Conservation (phyloP, 2,329 filamentous ascomycete species). For the Aaosphaeria pasadenensis region DNA sequence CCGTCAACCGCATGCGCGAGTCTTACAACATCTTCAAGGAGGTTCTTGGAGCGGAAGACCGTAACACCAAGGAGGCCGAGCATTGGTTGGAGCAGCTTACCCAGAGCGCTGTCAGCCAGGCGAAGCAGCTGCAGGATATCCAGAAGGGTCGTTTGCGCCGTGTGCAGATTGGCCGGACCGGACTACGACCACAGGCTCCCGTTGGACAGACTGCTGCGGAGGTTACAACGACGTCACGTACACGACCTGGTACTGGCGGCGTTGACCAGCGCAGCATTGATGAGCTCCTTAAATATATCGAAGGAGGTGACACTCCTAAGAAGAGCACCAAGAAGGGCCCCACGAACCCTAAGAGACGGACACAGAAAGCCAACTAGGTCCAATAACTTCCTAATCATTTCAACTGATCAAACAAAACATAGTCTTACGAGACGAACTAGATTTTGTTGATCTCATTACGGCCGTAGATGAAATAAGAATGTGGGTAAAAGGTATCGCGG, state of each 20-base stretch:
- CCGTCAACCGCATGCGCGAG: constrained; percentile 91
- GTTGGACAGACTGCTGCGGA: constrained; percentile 57
- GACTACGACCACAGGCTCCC: constrained; percentile 60
- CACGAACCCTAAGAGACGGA: constrained; percentile 43
- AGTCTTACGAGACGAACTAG: too few species aligned
- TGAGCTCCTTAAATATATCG: constrained; percentile 91
- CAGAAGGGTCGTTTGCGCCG: constrained; percentile 70
- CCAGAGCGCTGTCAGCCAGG: constrained; percentile 89
- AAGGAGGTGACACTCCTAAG: constrained; percentile 57
- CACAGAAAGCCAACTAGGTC: constrained; percentile 11
- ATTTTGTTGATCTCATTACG: too few species aligned
- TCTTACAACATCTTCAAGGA: constrained; percentile 93
- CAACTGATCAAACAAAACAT: too few species aligned
- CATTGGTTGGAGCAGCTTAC: constrained; percentile 95
- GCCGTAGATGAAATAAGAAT: too few species aligned
- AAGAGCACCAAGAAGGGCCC: constrained; percentile 45
- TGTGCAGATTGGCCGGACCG: constrained; percentile 62
- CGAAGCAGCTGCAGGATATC: constrained; percentile 87
- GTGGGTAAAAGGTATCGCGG: too few species aligned
- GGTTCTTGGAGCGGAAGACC: constrained; percentile 83
- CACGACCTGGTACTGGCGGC: constrained; percentile 37
- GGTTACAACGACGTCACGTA: constrained; percentile 36
- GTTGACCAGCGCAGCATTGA: constrained; percentile 84
- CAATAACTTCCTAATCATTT: too few species aligned
- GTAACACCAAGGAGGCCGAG: constrained; percentile 97